Percentiles rank a stretch among this genome's conserved stretches.
Conservation (phyloP, 2,329 filamentous ascomycete species). For the Orbilia javanica region DNA sequence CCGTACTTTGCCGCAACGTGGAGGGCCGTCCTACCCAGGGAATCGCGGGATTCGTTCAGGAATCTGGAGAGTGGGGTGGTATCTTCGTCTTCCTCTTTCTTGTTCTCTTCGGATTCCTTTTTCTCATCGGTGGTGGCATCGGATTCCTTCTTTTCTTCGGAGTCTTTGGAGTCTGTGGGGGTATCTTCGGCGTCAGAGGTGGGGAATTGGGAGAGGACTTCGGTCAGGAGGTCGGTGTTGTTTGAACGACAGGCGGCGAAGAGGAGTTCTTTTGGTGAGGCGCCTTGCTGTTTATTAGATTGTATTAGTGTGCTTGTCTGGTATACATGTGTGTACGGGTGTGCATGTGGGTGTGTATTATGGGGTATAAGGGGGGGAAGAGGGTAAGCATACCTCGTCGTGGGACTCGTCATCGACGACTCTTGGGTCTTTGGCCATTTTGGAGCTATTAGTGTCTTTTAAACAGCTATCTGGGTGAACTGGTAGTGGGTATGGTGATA, state of each 20-base stretch:
- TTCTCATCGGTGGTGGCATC: not conserved
- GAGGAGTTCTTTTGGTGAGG: constrained; percentile 84
- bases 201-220: constrained; percentile 73
- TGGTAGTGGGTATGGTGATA: not conserved
- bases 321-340: not conserved
- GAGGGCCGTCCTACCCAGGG: constrained; percentile 87
- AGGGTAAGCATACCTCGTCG: constrained; percentile 24
- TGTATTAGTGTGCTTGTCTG: too few relatives aligned
- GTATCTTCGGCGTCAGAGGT: not conserved
- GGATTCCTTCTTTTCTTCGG: not conserved
- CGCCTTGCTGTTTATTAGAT: constrained; percentile 74
- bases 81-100: constrained; percentile 61
- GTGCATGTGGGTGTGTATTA: too few relatives aligned
- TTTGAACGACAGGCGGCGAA: constrained; percentile 94
- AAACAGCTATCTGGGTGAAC: not conserved
- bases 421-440: constrained; percentile 41
- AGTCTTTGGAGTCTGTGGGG: not conserved
- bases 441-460: not conserved
- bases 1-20: constrained; percentile 89
- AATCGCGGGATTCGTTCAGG: constrained; percentile 86
- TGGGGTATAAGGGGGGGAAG: not conserved
- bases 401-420: constrained; percentile 32
- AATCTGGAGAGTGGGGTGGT: constrained; percentile 72
- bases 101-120: constrained; percentile 67
- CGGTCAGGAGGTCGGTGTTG: constrained; percentile 85